Evolutionary conservation across 2,329 filamentous ascomycete species (phyloP), one percentile per base, ranked within the genome.

Genomic region (Daldinia sp.): DNA sequence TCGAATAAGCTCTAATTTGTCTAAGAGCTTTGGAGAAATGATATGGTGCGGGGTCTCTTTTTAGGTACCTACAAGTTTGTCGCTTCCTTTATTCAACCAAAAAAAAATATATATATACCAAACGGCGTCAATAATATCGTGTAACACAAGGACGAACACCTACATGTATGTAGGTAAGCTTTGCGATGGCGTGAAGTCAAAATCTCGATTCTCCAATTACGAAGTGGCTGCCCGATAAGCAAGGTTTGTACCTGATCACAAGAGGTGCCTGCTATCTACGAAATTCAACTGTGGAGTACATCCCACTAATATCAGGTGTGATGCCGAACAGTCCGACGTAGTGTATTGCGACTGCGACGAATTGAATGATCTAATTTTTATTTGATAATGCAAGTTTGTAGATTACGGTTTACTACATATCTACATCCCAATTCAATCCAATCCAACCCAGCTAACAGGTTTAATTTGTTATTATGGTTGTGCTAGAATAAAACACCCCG

Each of bases 271-370:
- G 23, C 64, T 54, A 67, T 57, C 54, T 50, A 63, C 44, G 39
- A 63, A 54, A 50, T 60, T 61, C 30, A n/a, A 60, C 56, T 65
- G 65, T 70, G 68, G 68, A 68, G 65, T 68, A 65, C 62, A 67
- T 65, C 54, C 59, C 41, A 28, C 51, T 57, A 63, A 37, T 20
- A 65, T 57, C 62, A 63, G 66, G 42, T 63, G 63, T 50, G 66
- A 62, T 63, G 66, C 46, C 54, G 55, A 42, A 26, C 20, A 57
- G 39, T 12, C 54, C 23, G 39, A 26, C 18, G 12, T 44, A 42
- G 15, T 44, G 12, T 44, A 42, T 28, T 44, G 54, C 53, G 33
- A 54, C 18, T 54, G 51, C 33, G 13, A 30, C 20, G 4, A 46
- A 33, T n/a, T n/a, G 15, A 6, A 51, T 51, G 48, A 26, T 28